phyloP scores from a whole-genome alignment of 2,329 filamentous ascomycete genomes.

The Colletotrichum sp. region DNA sequence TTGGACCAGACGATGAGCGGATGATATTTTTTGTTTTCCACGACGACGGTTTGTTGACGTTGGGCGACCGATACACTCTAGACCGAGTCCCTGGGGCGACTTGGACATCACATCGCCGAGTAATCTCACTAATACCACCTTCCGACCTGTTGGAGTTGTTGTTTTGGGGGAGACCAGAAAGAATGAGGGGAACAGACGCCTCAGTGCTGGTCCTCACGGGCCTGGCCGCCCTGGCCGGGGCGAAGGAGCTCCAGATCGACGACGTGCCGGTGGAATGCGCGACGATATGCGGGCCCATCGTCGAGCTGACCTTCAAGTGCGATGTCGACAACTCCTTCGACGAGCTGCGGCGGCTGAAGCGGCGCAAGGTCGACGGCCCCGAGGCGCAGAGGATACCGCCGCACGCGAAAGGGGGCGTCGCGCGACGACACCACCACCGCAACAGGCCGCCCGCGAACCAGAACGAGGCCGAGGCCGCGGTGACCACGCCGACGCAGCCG shows the following conservation, averaged over 20 bases:
- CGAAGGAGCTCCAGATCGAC: slow-evolving; percentile 35
- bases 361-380: slow-evolving; percentile 22
- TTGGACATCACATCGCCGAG: background rate
- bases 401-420: background rate
- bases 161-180: too few species aligned
- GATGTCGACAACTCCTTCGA: slow-evolving; percentile 25
- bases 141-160: accelerated
- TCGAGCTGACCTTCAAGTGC: slow-evolving; percentile 44
- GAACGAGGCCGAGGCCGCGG: background rate
- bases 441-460: background rate
- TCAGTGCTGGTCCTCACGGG: slow-evolving; percentile 31
- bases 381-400: background rate
- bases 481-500: background rate
- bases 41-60: background rate
- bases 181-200: slow-evolving; percentile 31
- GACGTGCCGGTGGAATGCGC: slow-evolving; percentile 44
- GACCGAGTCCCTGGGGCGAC: background rate
- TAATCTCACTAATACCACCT: background rate
- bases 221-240: slow-evolving; percentile 30
- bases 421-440: slow-evolving; percentile 7
- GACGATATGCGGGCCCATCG: slow-evolving; percentile 46
- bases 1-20: slow-evolving; percentile 9
- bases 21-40: background rate
- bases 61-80: background rate
- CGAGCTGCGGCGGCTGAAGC: slow-evolving; percentile 29